Conservation (phyloP, 305 asterid genomes). For the Solanum hybrid region DNA sequence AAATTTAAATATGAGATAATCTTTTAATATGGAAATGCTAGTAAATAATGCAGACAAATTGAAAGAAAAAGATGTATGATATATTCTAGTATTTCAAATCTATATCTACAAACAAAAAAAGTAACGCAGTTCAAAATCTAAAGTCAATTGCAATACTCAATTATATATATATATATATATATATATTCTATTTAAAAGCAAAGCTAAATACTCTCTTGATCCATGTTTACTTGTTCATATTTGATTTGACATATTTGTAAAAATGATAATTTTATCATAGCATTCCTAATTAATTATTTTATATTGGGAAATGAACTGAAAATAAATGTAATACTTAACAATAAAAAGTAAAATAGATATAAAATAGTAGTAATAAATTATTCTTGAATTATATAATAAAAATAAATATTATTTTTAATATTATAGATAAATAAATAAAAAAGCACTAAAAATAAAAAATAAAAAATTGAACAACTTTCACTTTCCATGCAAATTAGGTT, state of each 20-base stretch:
- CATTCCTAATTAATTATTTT: neutral
- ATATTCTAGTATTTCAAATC: neutral
- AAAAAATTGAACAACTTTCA: neutral
- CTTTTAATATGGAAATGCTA: neutral
- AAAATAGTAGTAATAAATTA: neutral
- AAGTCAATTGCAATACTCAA: neutral
- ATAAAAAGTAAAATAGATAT: neutral
- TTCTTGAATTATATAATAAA: neutral
- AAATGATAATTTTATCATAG: neutral
- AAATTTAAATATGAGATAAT: neutral
- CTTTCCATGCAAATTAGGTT: neutral
- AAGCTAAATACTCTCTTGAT: neutral
- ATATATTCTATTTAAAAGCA: neutral
- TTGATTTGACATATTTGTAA: neutral
- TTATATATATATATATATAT: too few species aligned
- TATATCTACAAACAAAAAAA: neutral
- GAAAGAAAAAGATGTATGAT: neutral
- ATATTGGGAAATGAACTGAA: neutral
- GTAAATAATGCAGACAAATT: neutral
- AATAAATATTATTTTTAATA: neutral
- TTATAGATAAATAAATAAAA: neutral
- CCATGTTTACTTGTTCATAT: neutral
- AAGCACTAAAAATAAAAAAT: accelerated
- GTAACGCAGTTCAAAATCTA: neutral
- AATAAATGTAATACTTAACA: neutral